Evolutionary conservation across 2,329 filamentous ascomycete species (phyloP).

Genomic region (Colletotrichum destructivum): DNA sequence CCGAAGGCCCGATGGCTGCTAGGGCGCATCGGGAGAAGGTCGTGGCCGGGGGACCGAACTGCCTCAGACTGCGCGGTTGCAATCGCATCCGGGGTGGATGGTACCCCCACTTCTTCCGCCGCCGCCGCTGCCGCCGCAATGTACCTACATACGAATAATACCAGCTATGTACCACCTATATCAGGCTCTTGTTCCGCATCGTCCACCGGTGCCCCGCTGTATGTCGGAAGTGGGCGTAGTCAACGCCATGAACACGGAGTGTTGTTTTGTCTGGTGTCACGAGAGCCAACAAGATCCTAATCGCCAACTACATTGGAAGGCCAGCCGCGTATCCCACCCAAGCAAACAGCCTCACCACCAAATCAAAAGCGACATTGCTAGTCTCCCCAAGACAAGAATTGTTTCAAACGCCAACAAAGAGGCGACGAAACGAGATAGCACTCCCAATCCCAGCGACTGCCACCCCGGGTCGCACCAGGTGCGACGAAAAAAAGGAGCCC

Average conservation of each 20-base stretch:
- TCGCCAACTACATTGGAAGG: neutral
- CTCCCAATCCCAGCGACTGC: conserved; percentile 10
- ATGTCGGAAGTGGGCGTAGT: neutral
- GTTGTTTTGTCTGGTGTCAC: neutral
- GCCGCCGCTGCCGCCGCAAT: neutral
- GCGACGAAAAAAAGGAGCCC: conserved; percentile 8
- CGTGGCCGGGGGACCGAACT: conserved; percentile 9
- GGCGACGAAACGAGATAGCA: conserved; percentile 37
- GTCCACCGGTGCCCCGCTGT: neutral
- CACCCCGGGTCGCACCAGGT: conserved; percentile 23
- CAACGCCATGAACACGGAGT: neutral
- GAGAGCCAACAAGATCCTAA: conserved; percentile 24
- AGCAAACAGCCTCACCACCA: neutral
- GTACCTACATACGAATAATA: no score
- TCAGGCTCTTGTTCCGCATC: neutral
- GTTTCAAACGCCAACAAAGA: conserved; percentile 35
- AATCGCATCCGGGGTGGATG: neutral
- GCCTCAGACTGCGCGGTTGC: conserved; percentile 13
- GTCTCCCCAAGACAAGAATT: conserved; percentile 36
- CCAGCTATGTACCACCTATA: no score
- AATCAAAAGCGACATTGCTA: conserved; percentile 27
- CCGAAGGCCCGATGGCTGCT: conserved; percentile 30
- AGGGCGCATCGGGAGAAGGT: conserved; percentile 18
- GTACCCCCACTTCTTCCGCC: neutral
- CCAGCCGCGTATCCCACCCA: conserved; percentile 7